A percentile compares a stretch with the other conserved stretches of the same genome.
Evolutionary conservation across 2,329 filamentous ascomycete genomes (phyloP).

Genomic region (Trichoderma sp.): DNA sequence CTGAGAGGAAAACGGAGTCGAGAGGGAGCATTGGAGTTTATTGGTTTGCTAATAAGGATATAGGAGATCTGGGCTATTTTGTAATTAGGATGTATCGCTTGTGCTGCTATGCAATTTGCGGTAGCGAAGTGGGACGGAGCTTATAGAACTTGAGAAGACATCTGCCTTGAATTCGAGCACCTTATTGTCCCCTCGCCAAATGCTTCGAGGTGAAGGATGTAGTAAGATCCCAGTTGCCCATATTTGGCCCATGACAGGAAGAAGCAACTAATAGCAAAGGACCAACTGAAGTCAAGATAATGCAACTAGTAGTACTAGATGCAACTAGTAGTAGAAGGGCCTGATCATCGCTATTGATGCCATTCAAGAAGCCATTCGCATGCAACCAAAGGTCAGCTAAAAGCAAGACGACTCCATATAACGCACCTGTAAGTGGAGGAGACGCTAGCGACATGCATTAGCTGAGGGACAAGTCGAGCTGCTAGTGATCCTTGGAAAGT

Average conservation of each 20-base stretch:
- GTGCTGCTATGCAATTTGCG: background rate
- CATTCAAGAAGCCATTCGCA: background rate
- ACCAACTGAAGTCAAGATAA: too few species aligned
- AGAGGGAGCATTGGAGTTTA: conserved; percentile 27
- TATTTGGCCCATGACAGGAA: too few species aligned
- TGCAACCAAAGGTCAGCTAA: background rate
- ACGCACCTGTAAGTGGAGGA: background rate
- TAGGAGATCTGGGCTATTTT: conserved; percentile 1
- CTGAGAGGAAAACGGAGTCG: background rate
- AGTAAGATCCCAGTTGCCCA: too few species aligned
- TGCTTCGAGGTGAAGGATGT: too few species aligned
- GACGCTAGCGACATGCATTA: background rate
- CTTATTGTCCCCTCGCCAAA: too few species aligned
- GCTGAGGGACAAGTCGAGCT: background rate
- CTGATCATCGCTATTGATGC: too few species aligned
- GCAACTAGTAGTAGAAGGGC: too few species aligned
- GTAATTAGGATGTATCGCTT: background rate
- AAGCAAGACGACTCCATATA: too few species aligned
- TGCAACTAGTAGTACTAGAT: too few species aligned
- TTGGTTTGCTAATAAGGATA: background rate
- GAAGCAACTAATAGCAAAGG: too few species aligned
- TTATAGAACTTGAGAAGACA: background rate
- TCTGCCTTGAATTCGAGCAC: too few species aligned
- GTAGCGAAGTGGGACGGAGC: background rate
- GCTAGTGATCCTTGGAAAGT: too few species aligned